Evolutionary conservation across 2,329 filamentous ascomycete genomes (phyloP), one percentile per base, ranked within the genome.

Genomic region (Coleophoma eucalyptorum): DNA sequence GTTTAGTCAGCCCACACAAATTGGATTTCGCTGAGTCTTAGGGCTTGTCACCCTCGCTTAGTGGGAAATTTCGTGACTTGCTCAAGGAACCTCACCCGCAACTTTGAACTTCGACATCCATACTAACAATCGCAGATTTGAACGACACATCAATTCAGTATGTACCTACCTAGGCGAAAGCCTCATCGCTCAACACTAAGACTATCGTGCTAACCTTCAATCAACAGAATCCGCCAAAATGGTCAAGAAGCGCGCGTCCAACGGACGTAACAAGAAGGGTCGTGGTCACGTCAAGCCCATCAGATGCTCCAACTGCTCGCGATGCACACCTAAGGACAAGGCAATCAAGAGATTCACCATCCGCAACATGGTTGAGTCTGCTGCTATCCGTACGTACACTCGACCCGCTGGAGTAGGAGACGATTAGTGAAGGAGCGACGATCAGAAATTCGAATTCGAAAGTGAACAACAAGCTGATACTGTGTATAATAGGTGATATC

Each of bases 271-370:
- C 89, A 97, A 97, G 91, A 96, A 96, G 80, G 93, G 94, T 77
- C 90, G 94, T 77, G 94, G 94, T 82, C 93, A 97, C 85, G 91
- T 96, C 80, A 99, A 99, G 87, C 95, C 94, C 72, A 96, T 99
- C 81, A 89, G 85, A 74, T 94, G 80, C 87, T 90, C 81, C 79
- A 90, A 86, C 85, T 94, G 80, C 86, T 90, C 80, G 67, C 80
- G 71, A 74, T 86, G 73, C 76, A 76, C 62, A 61, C 73, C 50
- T 55, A 99, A 99, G 88, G 94, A 99, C 73, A 99, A 99, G 90
- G 94, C 95, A 67, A 97, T 99, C 86, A 99, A 99, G 91, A 86
- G 94, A 80, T 99, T 99, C 85, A 99, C 94, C 80, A 89, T 99
- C 84, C 89, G 94, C 77, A 97, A 99, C 89, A 99, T 99, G 94